A percentile compares a stretch with the other conserved stretches of the same genome.
phyloP scores from a whole-genome alignment of 148 eudicot genomes.

The Vaccinium myrtillus region DNA sequence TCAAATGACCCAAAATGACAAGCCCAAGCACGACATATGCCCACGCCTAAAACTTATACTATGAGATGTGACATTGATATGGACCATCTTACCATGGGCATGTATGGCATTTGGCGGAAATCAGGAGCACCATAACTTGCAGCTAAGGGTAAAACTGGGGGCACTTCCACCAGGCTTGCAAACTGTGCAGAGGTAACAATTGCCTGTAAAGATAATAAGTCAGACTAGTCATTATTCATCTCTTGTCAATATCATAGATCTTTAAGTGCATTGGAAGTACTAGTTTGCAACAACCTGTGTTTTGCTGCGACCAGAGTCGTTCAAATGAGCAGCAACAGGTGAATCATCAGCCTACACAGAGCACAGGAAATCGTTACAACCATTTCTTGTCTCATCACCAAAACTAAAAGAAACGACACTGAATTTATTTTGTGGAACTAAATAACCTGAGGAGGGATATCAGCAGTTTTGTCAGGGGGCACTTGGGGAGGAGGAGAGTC shows the following conservation, averaged over 20 bases:
- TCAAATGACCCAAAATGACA: not conserved
- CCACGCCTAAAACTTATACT: not conserved
- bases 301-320: not conserved
- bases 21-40: not conserved
- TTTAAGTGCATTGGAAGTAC: not conserved
- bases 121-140: slow-evolving; percentile 11
- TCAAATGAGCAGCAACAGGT: not conserved
- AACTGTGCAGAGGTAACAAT: slow-evolving; percentile 3
- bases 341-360: not conserved
- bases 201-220: not conserved
- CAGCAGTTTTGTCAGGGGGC: slow-evolving; percentile 8
- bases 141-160: slow-evolving; percentile 26
- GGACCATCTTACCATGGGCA: slow-evolving; percentile 25
- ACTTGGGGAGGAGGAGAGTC: slow-evolving; percentile 8
- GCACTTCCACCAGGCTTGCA: slow-evolving; percentile 15
- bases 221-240: not conserved
- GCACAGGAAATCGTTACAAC: not conserved
- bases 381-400: not conserved
- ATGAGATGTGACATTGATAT: not conserved
- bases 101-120: slow-evolving; percentile 10
- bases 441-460: slow-evolving; percentile 19
- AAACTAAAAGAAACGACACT: not conserved
- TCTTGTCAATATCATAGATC: not conserved
- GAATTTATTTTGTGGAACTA: not conserved
- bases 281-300: not conserved